Conservation (phyloP, 257 asterid species). For the Plectranthus barbatus region DNA sequence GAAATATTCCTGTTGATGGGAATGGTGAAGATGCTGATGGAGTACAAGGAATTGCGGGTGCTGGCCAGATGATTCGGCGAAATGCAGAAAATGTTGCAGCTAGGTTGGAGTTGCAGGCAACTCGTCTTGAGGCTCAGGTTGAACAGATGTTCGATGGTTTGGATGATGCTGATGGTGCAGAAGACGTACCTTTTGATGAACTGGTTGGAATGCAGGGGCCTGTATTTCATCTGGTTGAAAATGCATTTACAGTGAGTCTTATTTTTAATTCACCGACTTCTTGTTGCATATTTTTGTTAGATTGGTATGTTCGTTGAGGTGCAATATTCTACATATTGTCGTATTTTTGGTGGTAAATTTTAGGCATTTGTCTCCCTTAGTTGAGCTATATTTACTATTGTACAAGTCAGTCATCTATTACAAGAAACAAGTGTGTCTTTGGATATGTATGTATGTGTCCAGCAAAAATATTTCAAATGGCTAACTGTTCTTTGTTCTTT, state of each 20-base stretch:
- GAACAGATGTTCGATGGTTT: slow-evolving; percentile 99
- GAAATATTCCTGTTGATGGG: slow-evolving; percentile 63
- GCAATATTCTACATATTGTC: too few species aligned
- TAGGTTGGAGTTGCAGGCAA: slow-evolving; percentile 97
- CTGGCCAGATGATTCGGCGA: slow-evolving; percentile 80
- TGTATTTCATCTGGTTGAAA: slow-evolving; percentile 93
- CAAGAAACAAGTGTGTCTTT: too few species aligned
- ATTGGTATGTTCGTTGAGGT: too few species aligned
- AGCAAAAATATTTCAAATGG: too few species aligned
- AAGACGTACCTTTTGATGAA: slow-evolving; percentile 97
- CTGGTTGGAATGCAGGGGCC: slow-evolving; percentile 99
- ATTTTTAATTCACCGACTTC: neutral
- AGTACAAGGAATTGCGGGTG: slow-evolving; percentile 82
- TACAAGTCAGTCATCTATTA: too few species aligned
- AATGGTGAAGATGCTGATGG: slow-evolving; percentile 88
- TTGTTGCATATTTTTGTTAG: too few species aligned
- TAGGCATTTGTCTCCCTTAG: too few species aligned
- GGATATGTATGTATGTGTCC: neutral
- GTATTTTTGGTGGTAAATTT: too few species aligned
- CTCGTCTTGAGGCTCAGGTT: slow-evolving; percentile 94
- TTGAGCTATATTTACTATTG: too few species aligned
- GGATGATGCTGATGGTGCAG: slow-evolving; percentile 99
- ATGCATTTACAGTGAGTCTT: slow-evolving; percentile 83
- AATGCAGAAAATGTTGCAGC: slow-evolving; percentile 98
- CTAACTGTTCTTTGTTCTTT: neutral